phyloP scores from a whole-genome alignment of 768 basidiomycete genomes.

The Leucosporidium yakuticum region DNA sequence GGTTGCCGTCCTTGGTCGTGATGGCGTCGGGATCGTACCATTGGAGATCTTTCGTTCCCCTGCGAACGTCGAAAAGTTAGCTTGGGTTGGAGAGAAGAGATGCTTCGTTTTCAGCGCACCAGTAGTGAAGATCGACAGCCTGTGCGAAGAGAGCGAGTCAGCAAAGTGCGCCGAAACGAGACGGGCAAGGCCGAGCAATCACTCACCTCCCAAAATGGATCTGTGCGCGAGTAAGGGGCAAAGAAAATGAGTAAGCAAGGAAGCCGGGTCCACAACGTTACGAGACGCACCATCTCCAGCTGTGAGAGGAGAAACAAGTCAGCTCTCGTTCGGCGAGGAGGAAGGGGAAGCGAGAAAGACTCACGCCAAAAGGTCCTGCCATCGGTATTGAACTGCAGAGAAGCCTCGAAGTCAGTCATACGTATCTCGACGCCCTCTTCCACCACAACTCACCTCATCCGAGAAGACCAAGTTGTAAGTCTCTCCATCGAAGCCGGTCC shows the following conservation, averaged over 20 bases:
- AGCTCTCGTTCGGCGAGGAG: background rate
- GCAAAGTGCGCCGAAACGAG: too few relatives aligned
- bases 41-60: constrained; percentile 38
- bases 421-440: too few relatives aligned
- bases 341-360: constrained; percentile 1
- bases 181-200: too few relatives aligned
- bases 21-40: constrained; percentile 46
- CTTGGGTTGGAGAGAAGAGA: background rate
- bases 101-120: constrained; percentile 5
- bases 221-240: constrained; percentile 8
- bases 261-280: too few relatives aligned
- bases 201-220: constrained; percentile 47
- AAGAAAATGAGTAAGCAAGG: too few relatives aligned
- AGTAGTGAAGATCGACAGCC: constrained; percentile 49
- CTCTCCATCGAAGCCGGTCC: constrained; percentile 61
- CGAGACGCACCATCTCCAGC: too few relatives aligned
- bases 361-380: constrained; percentile 63
- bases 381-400: constrained; percentile 55
- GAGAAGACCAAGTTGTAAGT: constrained; percentile 79
- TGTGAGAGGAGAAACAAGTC: background rate
- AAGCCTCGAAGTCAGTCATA: too few relatives aligned
- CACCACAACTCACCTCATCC: constrained; percentile 56
- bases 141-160: too few relatives aligned
- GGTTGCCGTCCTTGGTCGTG: constrained; percentile 43
- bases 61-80: constrained; percentile 13